Base-by-base conservation (phyloP, 495 filamentous ascomycete genomes). In the Penicillium herquei region DNA sequence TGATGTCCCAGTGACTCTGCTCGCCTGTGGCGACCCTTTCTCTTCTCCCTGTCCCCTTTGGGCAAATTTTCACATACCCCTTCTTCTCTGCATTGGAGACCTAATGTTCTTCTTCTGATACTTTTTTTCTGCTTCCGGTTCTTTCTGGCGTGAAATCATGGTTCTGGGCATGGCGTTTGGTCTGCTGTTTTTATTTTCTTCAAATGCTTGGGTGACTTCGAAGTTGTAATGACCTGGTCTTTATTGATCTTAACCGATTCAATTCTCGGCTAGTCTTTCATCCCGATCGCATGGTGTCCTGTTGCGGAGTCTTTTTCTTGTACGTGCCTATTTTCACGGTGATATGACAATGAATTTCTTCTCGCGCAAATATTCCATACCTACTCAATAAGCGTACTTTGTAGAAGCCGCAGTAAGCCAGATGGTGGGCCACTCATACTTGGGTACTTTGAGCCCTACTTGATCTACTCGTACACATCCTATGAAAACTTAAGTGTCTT, bases 41-140 rank as follows among this genome's bases (percentile, higher is more conserved):
- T 39, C 56, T 68, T 68, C 65, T 68, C 55, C 35, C 35, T 21
- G 58, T 61, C 60, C 57, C 8, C 26, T 12, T n/a, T 12, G 54
- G 59, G 44, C 49, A 57, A 47, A 14, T 8, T 52, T 64, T 64
- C 30, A 63, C 65, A 68, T 68, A 68, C 65, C 65, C 65, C 21
- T 44, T 62, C 60, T 51, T 37, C 47, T 34, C 41, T 61, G 65
- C 59, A 65, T 65, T 43, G 59, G 53, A 54, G 52, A 58, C 54
- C 55, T 68, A 65, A 68, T 68, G 65, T 55, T 56, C 35, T 37
- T 17, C 37, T 56, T 40, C 11, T 54, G 10, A 39, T 18, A 46
- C 21, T 13, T 26, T 45, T 50, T 55, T 37, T 39, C n/a, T 50
- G 47, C 30, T 55, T 55, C 39, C 18, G 40, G 44, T 30, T 33